Evolutionary conservation across 2,329 filamentous ascomycete species (phyloP), one percentile per base, ranked within the genome.

Genomic region (Apiospora saccharicola): DNA sequence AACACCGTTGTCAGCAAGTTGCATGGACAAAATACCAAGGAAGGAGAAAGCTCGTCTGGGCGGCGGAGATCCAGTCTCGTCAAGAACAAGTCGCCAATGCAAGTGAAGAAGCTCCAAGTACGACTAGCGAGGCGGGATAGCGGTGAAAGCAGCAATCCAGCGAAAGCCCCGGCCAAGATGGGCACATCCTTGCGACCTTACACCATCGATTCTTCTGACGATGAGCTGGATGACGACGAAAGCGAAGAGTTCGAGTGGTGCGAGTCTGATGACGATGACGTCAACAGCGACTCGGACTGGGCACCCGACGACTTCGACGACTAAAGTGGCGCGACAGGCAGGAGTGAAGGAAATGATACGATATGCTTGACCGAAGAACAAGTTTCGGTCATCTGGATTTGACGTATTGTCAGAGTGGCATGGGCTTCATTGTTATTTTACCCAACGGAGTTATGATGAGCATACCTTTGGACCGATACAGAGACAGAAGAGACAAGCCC

Each of bases 211-310:
- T 61, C 30, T 1, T 16, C 70, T 2, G 34, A 64, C 24, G 61
- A 71, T 34, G 64, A 46, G 16, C n/a, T 70, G 14, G 69, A 68
- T 34, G 51, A 64, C 43, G 51, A 64, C 24, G 53, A 67, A 22
- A 67, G 68, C 34, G 68, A 70, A 22, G 69, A 53, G 30, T 51
- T n/a, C 34, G 64, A 30, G 22, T 72, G 71, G 71, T 34, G 8
- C 30, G 64, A 69, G 22, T 71, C 34, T 6, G 69, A 69, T 24
- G 49, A 69, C 41, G 64, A 71, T 3, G 22, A 13, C n/a, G 41
- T 46, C 12, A 16, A 46, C 47, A 53, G 49, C 49, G 68, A 70
- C 19, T 41, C 44, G 26, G 68, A 70, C 19, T 70, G 67, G 67
- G 4, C n/a, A 14, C 67, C 41, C 24, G 43, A 30, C 41, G n/a